phyloP scores from a whole-genome alignment of 164 flowering plant species.

The Berberis thunbergii region DNA sequence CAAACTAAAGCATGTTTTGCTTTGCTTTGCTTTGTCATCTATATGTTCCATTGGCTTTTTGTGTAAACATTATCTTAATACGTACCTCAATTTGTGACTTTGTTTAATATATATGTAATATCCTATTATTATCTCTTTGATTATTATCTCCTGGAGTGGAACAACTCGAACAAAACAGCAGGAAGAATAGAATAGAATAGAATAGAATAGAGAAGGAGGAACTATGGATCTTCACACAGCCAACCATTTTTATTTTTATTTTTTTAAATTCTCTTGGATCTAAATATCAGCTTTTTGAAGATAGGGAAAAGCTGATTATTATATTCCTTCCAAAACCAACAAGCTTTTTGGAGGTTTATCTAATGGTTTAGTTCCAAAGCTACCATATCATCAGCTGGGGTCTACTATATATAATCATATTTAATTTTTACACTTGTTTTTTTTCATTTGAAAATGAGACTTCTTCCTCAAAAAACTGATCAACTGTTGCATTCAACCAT shows the following conservation, averaged over 20 bases:
- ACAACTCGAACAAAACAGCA: background rate
- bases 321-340: background rate
- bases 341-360: background rate
- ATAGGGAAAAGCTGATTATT: background rate
- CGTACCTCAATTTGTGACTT: background rate
- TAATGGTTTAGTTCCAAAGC: no score
- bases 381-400: no score
- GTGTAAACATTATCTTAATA: background rate
- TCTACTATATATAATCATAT: no score
- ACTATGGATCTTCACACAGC: no score
- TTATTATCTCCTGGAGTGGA: background rate
- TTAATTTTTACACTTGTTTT: no score
- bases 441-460: no score
- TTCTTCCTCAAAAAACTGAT: no score
- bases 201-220: no score
- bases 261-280: background rate
- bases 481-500: no score
- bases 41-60: background rate
- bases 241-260: no score
- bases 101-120: background rate
- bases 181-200: no score
- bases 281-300: conserved; percentile 1
- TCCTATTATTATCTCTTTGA: background rate
- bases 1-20: background rate
- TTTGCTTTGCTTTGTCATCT: conserved; percentile 1